Evolutionary conservation across 2,329 filamentous ascomycete species (phyloP), one percentile per base, ranked within the genome.

Genomic region (Fusarium verrucosum): DNA sequence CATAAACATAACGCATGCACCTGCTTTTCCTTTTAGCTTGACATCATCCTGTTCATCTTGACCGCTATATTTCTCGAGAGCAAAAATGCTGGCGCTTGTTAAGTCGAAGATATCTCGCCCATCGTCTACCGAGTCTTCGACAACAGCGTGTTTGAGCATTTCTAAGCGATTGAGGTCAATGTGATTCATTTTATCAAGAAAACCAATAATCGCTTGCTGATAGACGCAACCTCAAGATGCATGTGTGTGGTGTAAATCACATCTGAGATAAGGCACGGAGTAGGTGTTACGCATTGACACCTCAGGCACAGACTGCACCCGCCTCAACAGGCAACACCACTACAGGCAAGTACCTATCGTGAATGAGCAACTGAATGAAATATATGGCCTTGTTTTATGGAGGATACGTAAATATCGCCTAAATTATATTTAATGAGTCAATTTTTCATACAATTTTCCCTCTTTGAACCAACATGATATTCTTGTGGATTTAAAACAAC

Each of bases 231-330:
- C 16, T 17, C 20, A 32, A 46, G 22, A 53, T 44, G 58, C 22
- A 60, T 22, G 45, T 26, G 23, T 19, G 33, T 25, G 11, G 28
- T 62, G 17, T 30, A 62, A 62, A 41, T 62, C 42, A 62, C 38
- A 47, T 37, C 17, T n/a, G 28, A 23, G 43, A 36, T n/a, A n/a
- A 19, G 35, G 30, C 11, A 32, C 3, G 16, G 20, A n/a, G 11
- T n/a, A n/a, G n/a, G n/a, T n/a, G 11, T 5, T 5, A 36, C 28
- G 22, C 36, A 33, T 63, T 28, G 62, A 47, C 46, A 44, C 62
- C 62, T 65, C 47, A 65, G 62, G 62, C 62, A 66, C 26, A 53
- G 22, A n/a, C 32, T 45, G 23, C 13, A 53, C 42, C 17, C 19
- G 33, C 50, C 42, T 30, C 23, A 52, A 22, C 40, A 42, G 50